These are phyloP conservation scores for Gaillardinia entomophila DNA, from an alignment of 805 yeast genomes.

Conservation along the genomic window DNA sequence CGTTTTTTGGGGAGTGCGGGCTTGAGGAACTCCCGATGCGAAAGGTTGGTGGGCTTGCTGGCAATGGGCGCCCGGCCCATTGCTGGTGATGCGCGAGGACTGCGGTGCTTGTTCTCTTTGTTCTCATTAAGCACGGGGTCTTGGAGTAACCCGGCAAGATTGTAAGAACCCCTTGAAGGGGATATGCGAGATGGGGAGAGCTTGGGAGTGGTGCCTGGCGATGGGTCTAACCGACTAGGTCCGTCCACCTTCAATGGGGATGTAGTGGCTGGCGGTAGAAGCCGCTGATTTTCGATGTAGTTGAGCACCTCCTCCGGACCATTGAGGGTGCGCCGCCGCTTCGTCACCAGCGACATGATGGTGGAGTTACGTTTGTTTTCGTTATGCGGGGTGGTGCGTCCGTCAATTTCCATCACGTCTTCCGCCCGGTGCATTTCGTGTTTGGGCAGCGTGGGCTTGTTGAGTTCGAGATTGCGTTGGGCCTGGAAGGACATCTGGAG, in stretches of 20 bases:
- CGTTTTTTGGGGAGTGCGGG: constrained; percentile 20
- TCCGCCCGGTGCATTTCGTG: background rate
- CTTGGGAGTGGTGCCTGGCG: background rate
- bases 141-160: constrained; percentile 26
- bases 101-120: background rate
- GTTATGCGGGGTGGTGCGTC: constrained; percentile 1
- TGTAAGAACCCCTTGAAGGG: constrained; percentile 36
- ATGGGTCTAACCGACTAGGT: background rate
- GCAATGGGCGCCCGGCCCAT: constrained; percentile 1
- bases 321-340: constrained; percentile 35
- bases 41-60: constrained; percentile 1
- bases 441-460: background rate
- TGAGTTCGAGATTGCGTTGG: background rate
- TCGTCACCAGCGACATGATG: constrained; percentile 13
- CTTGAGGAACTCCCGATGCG: constrained; percentile 18
- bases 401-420: constrained; percentile 1
- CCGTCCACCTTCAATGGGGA: background rate
- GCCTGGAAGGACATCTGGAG: background rate
- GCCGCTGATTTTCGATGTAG: background rate
- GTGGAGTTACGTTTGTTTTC: constrained; percentile 5
- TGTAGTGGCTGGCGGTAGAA: background rate
- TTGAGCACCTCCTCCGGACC: constrained; percentile 33
- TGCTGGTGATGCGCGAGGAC: too few relatives aligned
- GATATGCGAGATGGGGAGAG: constrained; percentile 16
- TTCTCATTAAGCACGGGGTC: constrained; percentile 4